phyloP scores from a whole-genome alignment of 441 rosid species.

The Erodium texanum region DNA sequence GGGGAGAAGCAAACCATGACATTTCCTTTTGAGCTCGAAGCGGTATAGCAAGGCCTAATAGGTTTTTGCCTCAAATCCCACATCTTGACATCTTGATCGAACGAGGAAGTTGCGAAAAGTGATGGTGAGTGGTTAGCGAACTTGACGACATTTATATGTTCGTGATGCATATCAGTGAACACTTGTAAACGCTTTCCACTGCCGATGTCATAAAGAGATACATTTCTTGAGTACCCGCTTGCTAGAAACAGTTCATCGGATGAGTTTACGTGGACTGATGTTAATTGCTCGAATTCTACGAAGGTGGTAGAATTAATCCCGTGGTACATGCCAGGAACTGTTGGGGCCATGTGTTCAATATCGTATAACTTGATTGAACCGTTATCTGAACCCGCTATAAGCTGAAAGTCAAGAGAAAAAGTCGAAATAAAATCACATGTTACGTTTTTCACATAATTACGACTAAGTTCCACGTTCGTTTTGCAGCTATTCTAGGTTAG shows the following conservation, averaged over 20 bases:
- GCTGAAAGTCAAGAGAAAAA: conserved; percentile 33
- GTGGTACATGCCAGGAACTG: conserved; percentile 23
- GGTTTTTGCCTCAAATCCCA: conserved; percentile 95
- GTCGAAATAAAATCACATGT: conserved; percentile 15
- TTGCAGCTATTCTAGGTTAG: no score
- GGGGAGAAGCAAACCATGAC: conserved; percentile 99
- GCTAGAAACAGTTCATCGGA: conserved; percentile 81
- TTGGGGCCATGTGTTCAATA: conserved; percentile 39
- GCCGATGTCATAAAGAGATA: conserved; percentile 73
- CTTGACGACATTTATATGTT: conserved; percentile 87
- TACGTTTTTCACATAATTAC: no score
- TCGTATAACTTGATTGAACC: conserved; percentile 75
- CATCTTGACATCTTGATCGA: conserved; percentile 75
- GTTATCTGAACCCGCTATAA: conserved; percentile 91
- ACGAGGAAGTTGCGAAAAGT: conserved; percentile 83
- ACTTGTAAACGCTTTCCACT: conserved; percentile 62
- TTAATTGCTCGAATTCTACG: conserved; percentile 80
- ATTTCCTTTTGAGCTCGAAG: conserved; percentile 77
- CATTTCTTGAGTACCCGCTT: conserved; percentile 85
- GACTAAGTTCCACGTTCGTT: no score
- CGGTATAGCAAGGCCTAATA: conserved; percentile 63
- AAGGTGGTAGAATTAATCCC: conserved; percentile 48
- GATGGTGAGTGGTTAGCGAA: conserved; percentile 82
- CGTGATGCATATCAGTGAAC: conserved; percentile 78
- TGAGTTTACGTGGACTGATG: conserved; percentile 86